These are phyloP conservation scores for Vitis labrusca DNA, from an alignment of 164 flowering plant species.

Conservation along the genomic window DNA sequence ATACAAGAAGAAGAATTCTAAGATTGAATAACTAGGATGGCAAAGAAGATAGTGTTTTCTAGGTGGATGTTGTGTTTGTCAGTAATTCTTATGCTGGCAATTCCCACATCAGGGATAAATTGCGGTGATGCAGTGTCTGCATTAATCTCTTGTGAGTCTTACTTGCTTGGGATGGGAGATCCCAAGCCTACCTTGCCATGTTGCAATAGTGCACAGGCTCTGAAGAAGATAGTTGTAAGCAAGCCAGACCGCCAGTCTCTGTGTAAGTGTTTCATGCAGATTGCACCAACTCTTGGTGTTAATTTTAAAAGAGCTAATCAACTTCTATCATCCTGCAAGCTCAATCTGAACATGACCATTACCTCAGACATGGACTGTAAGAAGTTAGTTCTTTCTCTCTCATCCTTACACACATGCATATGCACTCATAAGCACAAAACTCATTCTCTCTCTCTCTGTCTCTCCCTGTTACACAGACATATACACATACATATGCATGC, in stretches of 20 bases:
- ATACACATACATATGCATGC: too few relatives aligned
- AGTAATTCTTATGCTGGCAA: background rate
- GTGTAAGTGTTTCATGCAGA: background rate
- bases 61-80: background rate
- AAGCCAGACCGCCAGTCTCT: background rate
- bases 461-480: too few relatives aligned
- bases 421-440: too few relatives aligned
- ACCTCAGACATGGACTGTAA: background rate
- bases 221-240: background rate
- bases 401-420: too few relatives aligned
- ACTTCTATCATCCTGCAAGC: constrained; percentile 2
- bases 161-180: constrained; percentile 4
- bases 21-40: too few relatives aligned
- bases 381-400: too few relatives aligned
- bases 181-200: background rate
- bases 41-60: background rate
- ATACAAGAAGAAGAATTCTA: too few relatives aligned
- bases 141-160: constrained; percentile 2
- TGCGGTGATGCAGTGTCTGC: background rate
- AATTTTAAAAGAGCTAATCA: background rate
- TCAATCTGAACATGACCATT: background rate
- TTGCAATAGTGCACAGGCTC: background rate
- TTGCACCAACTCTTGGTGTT: background rate
- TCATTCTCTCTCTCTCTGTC: too few relatives aligned
- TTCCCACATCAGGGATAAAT: background rate